A percentile compares a stretch with the other conserved stretches of the same genome.
Evolutionary conservation across 2,329 filamentous ascomycete genomes (phyloP).

Genomic region (Magnaporthiopsis poae): DNA sequence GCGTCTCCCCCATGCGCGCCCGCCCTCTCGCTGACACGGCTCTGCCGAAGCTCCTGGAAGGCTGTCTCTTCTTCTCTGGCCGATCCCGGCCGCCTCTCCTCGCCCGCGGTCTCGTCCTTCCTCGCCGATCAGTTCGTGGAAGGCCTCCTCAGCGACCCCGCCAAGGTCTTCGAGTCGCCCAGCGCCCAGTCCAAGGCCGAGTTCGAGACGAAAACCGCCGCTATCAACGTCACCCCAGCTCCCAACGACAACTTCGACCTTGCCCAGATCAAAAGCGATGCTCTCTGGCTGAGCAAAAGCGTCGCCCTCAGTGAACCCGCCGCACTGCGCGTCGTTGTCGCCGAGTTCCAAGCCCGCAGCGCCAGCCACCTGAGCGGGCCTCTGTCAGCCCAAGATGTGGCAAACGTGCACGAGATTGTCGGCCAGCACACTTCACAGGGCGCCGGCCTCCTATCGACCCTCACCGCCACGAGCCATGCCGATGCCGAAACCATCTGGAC

Average conservation of each 20-base stretch:
- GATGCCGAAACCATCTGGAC: constrained; percentile 46
- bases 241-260: constrained; percentile 60
- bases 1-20: neutral
- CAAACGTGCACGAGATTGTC: constrained; percentile 65
- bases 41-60: constrained; percentile 47
- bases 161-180: constrained; percentile 55
- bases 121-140: constrained; percentile 60
- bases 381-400: constrained; percentile 67
- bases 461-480: constrained; percentile 34
- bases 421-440: constrained; percentile 52
- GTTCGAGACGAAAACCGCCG: constrained; percentile 77
- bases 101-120: constrained; percentile 53
- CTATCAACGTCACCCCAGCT: constrained; percentile 69
- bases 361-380: constrained; percentile 59
- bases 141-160: constrained; percentile 57
- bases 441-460: constrained; percentile 45
- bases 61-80: constrained; percentile 45
- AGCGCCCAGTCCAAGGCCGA: constrained; percentile 55
- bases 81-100: constrained; percentile 45
- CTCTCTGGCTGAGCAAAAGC: constrained; percentile 73
- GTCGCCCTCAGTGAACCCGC: constrained; percentile 70
- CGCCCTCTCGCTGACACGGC: constrained; percentile 10
- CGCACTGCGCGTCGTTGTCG: constrained; percentile 66
- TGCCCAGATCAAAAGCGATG: constrained; percentile 72
- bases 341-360: constrained; percentile 78